Base-by-base conservation (phyloP, 768 basidiomycete genomes). In the Cystofilobasidium ferigula region DNA sequence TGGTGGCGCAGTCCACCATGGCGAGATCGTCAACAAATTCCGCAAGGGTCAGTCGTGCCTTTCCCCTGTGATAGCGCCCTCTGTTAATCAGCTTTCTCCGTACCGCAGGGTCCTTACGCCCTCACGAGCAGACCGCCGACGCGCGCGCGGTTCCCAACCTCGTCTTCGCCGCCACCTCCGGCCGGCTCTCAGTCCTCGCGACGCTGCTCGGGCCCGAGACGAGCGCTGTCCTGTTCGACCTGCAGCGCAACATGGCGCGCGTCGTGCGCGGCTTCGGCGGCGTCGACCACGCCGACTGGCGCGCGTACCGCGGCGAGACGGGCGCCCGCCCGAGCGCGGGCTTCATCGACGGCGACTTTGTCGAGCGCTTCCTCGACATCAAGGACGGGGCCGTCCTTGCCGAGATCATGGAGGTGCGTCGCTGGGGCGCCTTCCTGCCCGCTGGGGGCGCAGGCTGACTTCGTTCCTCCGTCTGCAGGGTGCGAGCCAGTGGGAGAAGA, bases 341-440 rank as follows among this genome's bases (percentile, higher is more conserved):
- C 20, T 91, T 95, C 79, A 78, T 95, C 34, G 91, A 95, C 68
- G 92, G 91, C 1, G 86, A 89, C 72, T 87, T 91, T 69, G 73
- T 95, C 24, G 88, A 92, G 74, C 76, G 78, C 24, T 84, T 87
- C 74, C 78, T 73, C 85, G 61, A 75, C 75, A 22, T 77, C 80
- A 30, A 47, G 57, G 73, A 72, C 42, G 73, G 71, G 16, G 76
- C 80, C 24, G 79, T 0, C 71, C 77, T 7, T 74, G 79, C 28
- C 76, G 22, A 62, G 35, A 62, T 83, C n/a, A 74, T 80, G 61
- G 76, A 79, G 66, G 82, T 88, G 13, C 4, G 63, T 58, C n/a
- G n/a, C n/a, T n/a, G n/a, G n/a, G n/a, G n/a, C n/a, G n/a, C n/a
- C n/a, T 16, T 24, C 14, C 13, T 36, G 14, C 24, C 35, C 26